Conservation (phyloP, 768 basidiomycete species). For the Cystobasidium ongulense region DNA sequence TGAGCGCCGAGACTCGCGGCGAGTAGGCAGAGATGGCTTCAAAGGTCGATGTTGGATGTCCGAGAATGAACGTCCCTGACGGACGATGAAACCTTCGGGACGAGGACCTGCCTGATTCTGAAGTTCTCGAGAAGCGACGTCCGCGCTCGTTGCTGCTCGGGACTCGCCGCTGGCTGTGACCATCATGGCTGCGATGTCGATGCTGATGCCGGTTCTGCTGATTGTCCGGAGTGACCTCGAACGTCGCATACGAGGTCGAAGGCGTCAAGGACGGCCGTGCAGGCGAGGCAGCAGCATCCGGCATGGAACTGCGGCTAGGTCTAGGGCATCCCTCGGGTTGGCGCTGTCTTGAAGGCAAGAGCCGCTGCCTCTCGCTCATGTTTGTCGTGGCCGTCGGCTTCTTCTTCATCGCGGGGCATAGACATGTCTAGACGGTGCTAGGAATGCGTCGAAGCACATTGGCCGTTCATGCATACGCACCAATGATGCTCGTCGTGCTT, state of each 20-base stretch:
- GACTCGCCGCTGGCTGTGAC: neutral
- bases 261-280: neutral
- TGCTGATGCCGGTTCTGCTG: neutral
- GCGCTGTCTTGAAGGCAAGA: neutral
- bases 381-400: too few relatives aligned
- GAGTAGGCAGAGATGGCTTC: conserved; percentile 24
- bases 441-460: neutral
- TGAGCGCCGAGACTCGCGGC: neutral
- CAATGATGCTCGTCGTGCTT: neutral
- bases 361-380: neutral
- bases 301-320: neutral
- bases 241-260: neutral
- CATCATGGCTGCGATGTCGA: neutral
- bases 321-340: neutral
- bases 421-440: neutral
- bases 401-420: too few relatives aligned
- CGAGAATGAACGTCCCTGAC: neutral
- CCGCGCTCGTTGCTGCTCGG: neutral
- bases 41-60: conserved; percentile 1
- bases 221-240: neutral
- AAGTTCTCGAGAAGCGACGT: neutral
- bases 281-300: neutral
- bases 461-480: too few relatives aligned
- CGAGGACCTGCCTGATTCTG: neutral
- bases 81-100: neutral